phyloP scores from a whole-genome alignment of 2,329 filamentous ascomycete species.

The Helotiales sp. region DNA sequence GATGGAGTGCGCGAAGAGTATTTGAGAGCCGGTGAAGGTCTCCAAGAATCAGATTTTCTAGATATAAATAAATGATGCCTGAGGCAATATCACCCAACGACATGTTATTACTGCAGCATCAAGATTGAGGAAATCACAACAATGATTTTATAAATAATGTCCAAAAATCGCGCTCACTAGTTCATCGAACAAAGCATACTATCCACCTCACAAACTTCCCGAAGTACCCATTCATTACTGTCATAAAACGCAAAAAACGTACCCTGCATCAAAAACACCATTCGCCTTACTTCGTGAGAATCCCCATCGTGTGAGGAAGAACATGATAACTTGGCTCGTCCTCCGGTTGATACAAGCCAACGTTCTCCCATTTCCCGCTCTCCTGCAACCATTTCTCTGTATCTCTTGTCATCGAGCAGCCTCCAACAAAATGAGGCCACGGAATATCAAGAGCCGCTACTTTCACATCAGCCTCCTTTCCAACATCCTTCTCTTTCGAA shows the following conservation, averaged over 20 bases:
- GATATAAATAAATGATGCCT: neutral
- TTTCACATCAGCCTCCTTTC: conserved; percentile 8
- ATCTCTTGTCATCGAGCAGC: conserved; percentile 32
- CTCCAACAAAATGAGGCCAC: conserved; percentile 32
- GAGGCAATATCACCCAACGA: neutral
- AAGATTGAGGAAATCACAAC: neutral
- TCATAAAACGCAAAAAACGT: neutral
- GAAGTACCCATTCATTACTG: neutral
- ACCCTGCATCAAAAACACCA: neutral
- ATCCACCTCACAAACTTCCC: neutral
- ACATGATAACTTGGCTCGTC: conserved; percentile 26
- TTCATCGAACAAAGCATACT: neutral
- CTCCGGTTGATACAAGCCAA: conserved; percentile 27
- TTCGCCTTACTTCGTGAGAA: conserved; percentile 26
- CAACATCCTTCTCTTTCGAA: no score
- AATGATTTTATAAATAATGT: neutral
- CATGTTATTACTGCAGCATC: neutral
- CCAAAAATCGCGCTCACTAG: neutral
- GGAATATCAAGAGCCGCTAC: conserved; percentile 26
- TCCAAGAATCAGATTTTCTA: no score
- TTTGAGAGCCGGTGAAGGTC: no score
- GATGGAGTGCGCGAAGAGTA: no score
- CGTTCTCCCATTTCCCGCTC: conserved; percentile 29
- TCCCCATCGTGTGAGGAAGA: conserved; percentile 30
- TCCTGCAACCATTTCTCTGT: conserved; percentile 27